phyloP scores from a whole-genome alignment of 2,329 filamentous ascomycete species.

The Acephala macrosclerotiorum region DNA sequence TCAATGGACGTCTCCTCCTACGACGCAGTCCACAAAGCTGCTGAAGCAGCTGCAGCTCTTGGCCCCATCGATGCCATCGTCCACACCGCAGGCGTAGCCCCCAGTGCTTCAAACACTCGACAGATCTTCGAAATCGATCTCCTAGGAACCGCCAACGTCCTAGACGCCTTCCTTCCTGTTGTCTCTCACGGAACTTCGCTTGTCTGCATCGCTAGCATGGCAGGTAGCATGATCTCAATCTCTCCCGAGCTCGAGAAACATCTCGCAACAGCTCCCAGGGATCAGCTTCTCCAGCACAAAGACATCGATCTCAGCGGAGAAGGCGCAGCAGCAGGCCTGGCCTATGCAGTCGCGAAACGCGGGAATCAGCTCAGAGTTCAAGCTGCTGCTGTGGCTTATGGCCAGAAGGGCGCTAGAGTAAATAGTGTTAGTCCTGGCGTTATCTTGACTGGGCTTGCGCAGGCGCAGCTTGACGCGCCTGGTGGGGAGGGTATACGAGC shows the following conservation, averaged over 20 bases:
- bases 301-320: constrained; percentile 5
- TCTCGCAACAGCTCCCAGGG: constrained; percentile 5
- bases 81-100: constrained; percentile 21
- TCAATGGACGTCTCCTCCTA: constrained; percentile 32
- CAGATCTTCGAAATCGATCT: constrained; percentile 36
- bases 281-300: constrained; percentile 15
- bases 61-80: constrained; percentile 30
- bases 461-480: constrained; percentile 8
- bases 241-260: constrained; percentile 16
- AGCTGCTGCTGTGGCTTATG: constrained; percentile 13
- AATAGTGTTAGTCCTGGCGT: constrained; percentile 21
- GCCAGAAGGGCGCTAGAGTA: constrained; percentile 12
- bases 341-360: constrained; percentile 17
- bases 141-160: constrained; percentile 36
- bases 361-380: constrained; percentile 19
- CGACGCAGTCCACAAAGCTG: constrained; percentile 29
- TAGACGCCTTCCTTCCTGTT: constrained; percentile 35
- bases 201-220: constrained; percentile 37
- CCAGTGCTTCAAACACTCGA: background rate
- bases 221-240: constrained; percentile 11
- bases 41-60: constrained; percentile 20
- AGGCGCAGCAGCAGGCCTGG: constrained; percentile 1
- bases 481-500: background rate
- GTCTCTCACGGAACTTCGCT: constrained; percentile 28
- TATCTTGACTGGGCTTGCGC: constrained; percentile 12